Percentiles rank a stretch among this genome's conserved stretches.
These are phyloP conservation scores for Termitomyces titanicus DNA, from an alignment of 768 basidiomycete genomes.

Conservation along the genomic window DNA sequence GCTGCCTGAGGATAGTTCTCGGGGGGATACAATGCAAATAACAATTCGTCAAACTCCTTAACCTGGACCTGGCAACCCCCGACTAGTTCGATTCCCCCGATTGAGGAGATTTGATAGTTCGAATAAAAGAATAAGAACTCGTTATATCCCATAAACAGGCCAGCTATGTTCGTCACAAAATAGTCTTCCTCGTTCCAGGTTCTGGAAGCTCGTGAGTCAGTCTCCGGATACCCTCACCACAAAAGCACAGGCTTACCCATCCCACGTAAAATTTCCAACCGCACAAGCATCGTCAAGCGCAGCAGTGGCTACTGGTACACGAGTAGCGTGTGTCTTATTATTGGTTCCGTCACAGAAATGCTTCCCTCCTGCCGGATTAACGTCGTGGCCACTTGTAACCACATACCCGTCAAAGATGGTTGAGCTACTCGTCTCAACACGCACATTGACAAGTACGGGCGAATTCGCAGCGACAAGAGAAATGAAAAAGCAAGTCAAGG, in stretches of 20 bases:
- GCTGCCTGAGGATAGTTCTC: neutral
- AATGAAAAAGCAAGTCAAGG: neutral
- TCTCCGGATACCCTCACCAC: no score
- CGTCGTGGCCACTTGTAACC: slow-evolving; percentile 34
- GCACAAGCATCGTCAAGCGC: slow-evolving; percentile 40
- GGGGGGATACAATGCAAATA: slow-evolving; percentile 6
- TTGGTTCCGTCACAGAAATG: slow-evolving; percentile 45
- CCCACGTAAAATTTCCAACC: slow-evolving; percentile 29
- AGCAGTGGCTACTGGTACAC: slow-evolving; percentile 38
- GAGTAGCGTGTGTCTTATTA: slow-evolving; percentile 24
- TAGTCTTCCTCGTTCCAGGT: slow-evolving; percentile 37
- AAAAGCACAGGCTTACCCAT: slow-evolving; percentile 27
- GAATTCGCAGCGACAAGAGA: neutral
- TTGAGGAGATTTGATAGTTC: no score
- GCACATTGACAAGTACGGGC: slow-evolving; percentile 24
- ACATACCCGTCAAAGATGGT: slow-evolving; percentile 39
- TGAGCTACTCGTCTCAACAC: slow-evolving; percentile 31
- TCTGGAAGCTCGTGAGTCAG: slow-evolving; percentile 10
- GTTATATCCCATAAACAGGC: no score
- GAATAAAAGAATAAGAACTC: slow-evolving; percentile 8
- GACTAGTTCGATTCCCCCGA: no score
- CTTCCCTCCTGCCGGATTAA: slow-evolving; percentile 34
- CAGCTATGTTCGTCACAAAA: slow-evolving; percentile 36
- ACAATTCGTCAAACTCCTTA: slow-evolving; percentile 6
- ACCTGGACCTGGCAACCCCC: slow-evolving; percentile 16